phyloP scores from a whole-genome alignment of 352 stramenopile genomes.

The Phytophthora ohioensis region DNA sequence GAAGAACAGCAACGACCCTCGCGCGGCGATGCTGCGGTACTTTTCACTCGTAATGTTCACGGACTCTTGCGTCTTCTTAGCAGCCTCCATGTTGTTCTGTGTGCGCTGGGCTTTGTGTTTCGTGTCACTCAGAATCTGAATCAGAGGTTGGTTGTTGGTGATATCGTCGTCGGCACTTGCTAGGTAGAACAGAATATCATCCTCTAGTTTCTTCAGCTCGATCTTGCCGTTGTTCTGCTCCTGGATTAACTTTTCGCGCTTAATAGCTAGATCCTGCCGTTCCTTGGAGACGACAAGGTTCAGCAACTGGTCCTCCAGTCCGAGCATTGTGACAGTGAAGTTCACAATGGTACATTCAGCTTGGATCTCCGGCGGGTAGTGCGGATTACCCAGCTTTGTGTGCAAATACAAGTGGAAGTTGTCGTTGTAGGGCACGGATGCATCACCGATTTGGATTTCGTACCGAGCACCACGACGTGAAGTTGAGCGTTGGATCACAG shows the following conservation, averaged over 20 bases:
- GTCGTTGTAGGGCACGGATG: constrained; percentile 94
- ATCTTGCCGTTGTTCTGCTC: constrained; percentile 97
- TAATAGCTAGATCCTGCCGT: constrained; percentile 81
- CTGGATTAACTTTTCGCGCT: constrained; percentile 92
- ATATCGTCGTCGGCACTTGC: constrained; percentile 97
- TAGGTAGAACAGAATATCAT: constrained; percentile 95
- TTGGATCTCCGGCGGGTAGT: constrained; percentile 96
- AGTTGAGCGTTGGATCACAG: constrained; percentile 94
- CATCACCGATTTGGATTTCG: constrained; percentile 96
- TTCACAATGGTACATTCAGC: constrained; percentile 96
- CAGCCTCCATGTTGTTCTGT: constrained; percentile 93
- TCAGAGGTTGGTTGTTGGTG: constrained; percentile 97
- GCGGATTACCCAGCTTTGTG: constrained; percentile 95
- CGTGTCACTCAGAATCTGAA: constrained; percentile 95
- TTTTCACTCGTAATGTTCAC: constrained; percentile 96
- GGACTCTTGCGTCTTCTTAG: constrained; percentile 92
- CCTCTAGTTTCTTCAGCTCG: constrained; percentile 96
- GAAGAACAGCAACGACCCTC: constrained; percentile 96
- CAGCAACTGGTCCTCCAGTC: constrained; percentile 94
- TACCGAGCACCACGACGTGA: constrained; percentile 93
- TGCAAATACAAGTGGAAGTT: constrained; percentile 95
- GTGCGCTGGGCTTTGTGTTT: constrained; percentile 94
- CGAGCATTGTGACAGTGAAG: constrained; percentile 94
- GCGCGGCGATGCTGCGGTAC: constrained; percentile 94
- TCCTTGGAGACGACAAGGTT: constrained; percentile 95